phyloP scores from a whole-genome alignment of 768 basidiomycete genomes.

The Tulasnella sp. region DNA sequence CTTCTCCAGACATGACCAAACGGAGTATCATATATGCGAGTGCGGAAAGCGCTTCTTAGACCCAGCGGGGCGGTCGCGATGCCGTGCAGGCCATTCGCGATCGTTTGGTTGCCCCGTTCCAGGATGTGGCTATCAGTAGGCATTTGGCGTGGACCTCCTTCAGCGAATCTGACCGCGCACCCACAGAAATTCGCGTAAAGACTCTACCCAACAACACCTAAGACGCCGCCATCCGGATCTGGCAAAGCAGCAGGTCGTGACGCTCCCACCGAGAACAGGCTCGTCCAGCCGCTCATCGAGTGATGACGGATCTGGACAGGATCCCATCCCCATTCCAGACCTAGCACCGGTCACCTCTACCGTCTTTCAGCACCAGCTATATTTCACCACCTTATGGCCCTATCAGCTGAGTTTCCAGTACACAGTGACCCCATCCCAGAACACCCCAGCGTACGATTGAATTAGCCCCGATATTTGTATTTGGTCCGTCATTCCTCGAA shows the following conservation, averaged over 20 bases:
- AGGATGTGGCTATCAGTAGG: background rate
- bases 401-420: background rate
- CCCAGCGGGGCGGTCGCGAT: background rate
- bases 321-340: background rate
- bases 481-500: background rate
- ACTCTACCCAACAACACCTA: background rate
- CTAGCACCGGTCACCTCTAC: background rate
- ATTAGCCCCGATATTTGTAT: background rate
- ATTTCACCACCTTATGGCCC: background rate
- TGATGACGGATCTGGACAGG: background rate
- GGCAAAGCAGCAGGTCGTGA: background rate
- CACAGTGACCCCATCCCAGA: background rate
- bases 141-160: background rate
- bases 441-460: background rate
- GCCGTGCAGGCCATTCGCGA: background rate
- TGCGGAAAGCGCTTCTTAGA: background rate
- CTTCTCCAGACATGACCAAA: background rate
- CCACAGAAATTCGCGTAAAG: background rate
- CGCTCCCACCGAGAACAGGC: background rate
- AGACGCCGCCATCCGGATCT: background rate
- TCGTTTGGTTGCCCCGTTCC: background rate
- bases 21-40: background rate
- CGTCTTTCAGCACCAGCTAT: background rate
- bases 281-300: background rate
- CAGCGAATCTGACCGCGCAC: background rate